Base-by-base conservation (phyloP, 2,329 filamentous ascomycete species). In the Diaporthe citri region DNA sequence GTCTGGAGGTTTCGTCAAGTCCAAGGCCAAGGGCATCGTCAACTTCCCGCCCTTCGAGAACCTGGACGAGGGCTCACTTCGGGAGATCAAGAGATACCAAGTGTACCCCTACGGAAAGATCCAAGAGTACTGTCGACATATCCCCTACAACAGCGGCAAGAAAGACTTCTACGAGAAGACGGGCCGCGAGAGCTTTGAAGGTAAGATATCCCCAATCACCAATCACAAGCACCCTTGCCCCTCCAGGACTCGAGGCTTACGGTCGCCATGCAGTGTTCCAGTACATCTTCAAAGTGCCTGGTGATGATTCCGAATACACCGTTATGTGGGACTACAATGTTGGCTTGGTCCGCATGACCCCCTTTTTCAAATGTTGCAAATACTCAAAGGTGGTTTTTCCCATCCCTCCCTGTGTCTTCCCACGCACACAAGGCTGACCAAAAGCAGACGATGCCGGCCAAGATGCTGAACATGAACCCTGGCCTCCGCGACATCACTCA, bases 321-420 rank as follows among this genome's bases (percentile, higher is more conserved):
- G 92, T 98, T 76, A 95, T 98, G 91, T 99, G 97, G 97, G 97
- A 99, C 83, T 98, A 98, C 86, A 96, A 97, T 79, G 91, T 96
- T 76, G 97, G 97, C 12, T 92, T 98, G 41, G 96, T 98, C 77
- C 93, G 96, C 76, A 97, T 97, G 84, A 98, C 96, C 2, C 94
- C 95, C 39, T 94, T 98, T 82, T 98, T 98, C 89, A 98, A 98
- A 83, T 95, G 94, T 78, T 93, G 93, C 82, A 92, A 93, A 77
- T 96, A 96, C 81, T 90, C 93, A 77, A 99, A 99, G 91, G 96
- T 95, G 82, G 13, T 17, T 4, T 55, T n/a, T 17, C 48, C 66
- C 22, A 8, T 4, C 20, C 13, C 12, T 13, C 25, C n/a, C 8
- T 28, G 43, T 20, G 8, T 15, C 22, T 22, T 46, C 51, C 4